Evolutionary conservation across 179 eudicot genomes (phyloP), one percentile per base, ranked within the genome.

Genomic region (Nepenthes alata): DNA sequence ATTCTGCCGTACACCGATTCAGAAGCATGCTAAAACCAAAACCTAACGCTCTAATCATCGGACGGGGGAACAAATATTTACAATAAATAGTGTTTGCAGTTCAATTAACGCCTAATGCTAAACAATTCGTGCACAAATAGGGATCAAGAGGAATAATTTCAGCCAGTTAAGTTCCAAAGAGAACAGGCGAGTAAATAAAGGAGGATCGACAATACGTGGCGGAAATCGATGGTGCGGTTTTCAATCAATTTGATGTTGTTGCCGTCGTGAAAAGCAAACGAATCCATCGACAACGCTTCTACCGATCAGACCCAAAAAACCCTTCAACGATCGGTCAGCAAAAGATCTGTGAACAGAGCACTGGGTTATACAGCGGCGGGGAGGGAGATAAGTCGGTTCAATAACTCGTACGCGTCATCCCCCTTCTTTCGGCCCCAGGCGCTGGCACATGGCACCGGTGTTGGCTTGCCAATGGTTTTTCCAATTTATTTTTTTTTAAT

Each of bases 171-270:
- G 5, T 63, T 15, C 57, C 14, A 37, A 11, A 56, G 2, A 2
- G 0, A 12, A 7, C 35, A 9, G 41, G 7, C 4, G 8, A 35
- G 37, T 8, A 47, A 2, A 53, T 6, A 35, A 11, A 53, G 37
- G 51, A 13, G 39, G 39, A 58, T 13, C 11, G 39, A 57, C 47
- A 34, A 56, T 80, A 89, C 93, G 56, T 62, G 69, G 69, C 85
- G 87, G 35, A 75, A 51, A 67, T 76, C 63, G 71, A 82, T 66
- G 14, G 77, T 68, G 16, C 97, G 90, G 53, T 51, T 66, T 36
- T 88, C 75, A 35, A 91, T 80, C 64, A 85, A 69, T 62, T 77
- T 71, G 75, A 81, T 58, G 81, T 87, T 74, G 80, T 80, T 83
- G 62, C 86, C 88, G 57, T 87, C 97, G 67, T 78, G 87, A 68